These are phyloP conservation scores for Geum urbanum DNA, from an alignment of 306 rosid species.

Conservation along the genomic window DNA sequence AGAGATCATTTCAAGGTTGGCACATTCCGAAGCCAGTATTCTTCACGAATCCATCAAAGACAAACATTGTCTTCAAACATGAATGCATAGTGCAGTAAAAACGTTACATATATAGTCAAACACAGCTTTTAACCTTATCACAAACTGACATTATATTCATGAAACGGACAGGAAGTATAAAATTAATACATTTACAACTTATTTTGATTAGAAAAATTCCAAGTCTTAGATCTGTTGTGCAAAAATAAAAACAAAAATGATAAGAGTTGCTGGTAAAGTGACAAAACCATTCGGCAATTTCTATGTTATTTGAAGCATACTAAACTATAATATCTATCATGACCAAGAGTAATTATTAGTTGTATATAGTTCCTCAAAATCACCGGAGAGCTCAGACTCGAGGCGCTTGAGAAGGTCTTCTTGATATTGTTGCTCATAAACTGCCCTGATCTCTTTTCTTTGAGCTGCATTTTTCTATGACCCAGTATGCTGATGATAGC, in stretches of 20 bases:
- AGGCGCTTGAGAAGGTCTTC: conserved; percentile 88
- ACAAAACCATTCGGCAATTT: conserved; percentile 8
- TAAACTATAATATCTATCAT: not conserved
- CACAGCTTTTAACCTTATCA: not conserved
- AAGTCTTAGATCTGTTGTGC: not conserved
- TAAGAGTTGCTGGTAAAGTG: not conserved
- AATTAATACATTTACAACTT: not conserved
- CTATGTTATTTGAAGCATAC: conserved; percentile 1
- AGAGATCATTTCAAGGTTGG: conserved; percentile 30
- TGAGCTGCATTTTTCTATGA: conserved; percentile 58
- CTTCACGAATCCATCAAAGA: conserved; percentile 62
- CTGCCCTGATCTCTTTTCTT: conserved; percentile 59
- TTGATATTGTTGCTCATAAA: conserved; percentile 51
- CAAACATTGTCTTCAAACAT: no score
- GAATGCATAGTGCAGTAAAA: not conserved
- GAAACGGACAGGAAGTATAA: not conserved
- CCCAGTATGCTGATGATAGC: conserved; percentile 51
- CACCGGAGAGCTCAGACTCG: conserved; percentile 74
- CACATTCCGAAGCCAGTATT: conserved; percentile 52
- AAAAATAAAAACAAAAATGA: not conserved
- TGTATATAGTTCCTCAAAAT: conserved; percentile 51
- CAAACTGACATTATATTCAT: not conserved
- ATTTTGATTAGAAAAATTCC: no score
- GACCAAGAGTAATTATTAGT: not conserved
- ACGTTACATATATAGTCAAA: not conserved